Base-by-base conservation (phyloP, 2,329 filamentous ascomycete genomes). In the Dactylellina parvicollis region DNA sequence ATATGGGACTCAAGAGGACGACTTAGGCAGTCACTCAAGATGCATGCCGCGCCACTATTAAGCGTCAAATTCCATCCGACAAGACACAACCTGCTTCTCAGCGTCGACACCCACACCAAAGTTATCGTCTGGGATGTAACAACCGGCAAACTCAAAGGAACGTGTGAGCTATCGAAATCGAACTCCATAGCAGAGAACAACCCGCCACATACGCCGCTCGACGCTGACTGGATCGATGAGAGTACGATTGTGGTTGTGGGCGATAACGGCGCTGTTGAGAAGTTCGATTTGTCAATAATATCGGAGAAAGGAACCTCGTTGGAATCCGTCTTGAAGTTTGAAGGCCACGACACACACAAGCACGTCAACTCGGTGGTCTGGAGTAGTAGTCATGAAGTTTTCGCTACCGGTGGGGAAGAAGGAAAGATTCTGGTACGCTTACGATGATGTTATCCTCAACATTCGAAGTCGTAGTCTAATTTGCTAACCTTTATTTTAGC, bases 191-290 rank as follows among this genome's bases (percentile, higher is more conserved):
- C 22, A 3, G 69, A 73, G 5, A 56, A 26, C n/a, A 55, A 42
- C 32, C 54, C 59, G 18, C 49, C 49, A 4, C 49, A 54, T 42
- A 56, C 52, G 8, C 55, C 69, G 10, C 54, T 52, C 8, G 70
- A 74, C 30, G 70, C 70, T 9, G 70, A 69, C 20, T 74, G 70
- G 70, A 54, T 74, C 14, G 61, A 74, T n/a, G 70, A 74, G 3
- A 54, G 55, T 50, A 74, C 61, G 2, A 62, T 74, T 20, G 28
- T 74, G 18, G 56, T 67, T 24, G 70, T 64, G 3, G 70, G 70
- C 8, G 64, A 67, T n/a, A 74, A 69, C 16, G 70, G 70, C 12
- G 50, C 62, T 8, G 70, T 74, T 14, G 62, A 74, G 40, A 69
- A 69, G 16, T 74, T 73, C 18, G 69, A 73, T 20, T 18, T 73